Conservation (phyloP, 768 basidiomycete genomes). For the Rhodotorula babjevae region DNA sequence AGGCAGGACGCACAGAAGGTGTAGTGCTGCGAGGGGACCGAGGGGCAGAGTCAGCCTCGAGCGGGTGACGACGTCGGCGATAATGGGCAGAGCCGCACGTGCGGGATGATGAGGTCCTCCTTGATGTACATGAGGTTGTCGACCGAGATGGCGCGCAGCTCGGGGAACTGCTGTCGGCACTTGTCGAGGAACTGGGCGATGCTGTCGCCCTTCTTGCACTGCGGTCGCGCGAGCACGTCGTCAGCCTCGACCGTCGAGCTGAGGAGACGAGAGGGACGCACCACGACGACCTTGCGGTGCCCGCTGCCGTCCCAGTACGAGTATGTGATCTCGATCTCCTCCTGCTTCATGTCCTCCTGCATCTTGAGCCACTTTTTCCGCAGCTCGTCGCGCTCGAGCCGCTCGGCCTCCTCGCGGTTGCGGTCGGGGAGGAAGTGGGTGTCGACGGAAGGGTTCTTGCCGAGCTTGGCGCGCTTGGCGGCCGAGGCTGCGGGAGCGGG, state of each 20-base stretch:
- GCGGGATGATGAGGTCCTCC: conserved; percentile 97
- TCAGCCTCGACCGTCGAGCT: not conserved
- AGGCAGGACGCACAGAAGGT: conserved; percentile 65
- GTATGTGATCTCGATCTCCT: conserved; percentile 84
- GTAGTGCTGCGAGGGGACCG: conserved; percentile 63
- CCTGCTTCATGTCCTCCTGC: conserved; percentile 55
- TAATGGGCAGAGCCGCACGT: conserved; percentile 55
- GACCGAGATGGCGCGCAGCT: conserved; percentile 78
- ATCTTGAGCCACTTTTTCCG: conserved; percentile 79
- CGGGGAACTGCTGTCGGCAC: conserved; percentile 86
- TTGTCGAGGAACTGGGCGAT: conserved; percentile 84
- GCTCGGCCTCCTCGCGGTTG: conserved; percentile 90
- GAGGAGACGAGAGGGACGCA: conserved; percentile 50
- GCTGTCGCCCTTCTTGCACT: conserved; percentile 97
- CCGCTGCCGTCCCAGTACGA: conserved; percentile 99
- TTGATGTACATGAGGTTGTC: conserved; percentile 98
- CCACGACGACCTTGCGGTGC: conserved; percentile 83
- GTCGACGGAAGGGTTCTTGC: conserved; percentile 94
- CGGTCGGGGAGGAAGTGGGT: conserved; percentile 97
- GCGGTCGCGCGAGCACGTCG: conserved; percentile 2
- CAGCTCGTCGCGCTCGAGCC: conserved; percentile 78
- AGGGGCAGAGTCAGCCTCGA: conserved; percentile 6
- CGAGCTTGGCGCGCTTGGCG: conserved; percentile 69
- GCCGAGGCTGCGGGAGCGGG: conserved; percentile 41
- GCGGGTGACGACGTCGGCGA: not conserved